Base-by-base conservation (phyloP, 2,329 filamentous ascomycete genomes). In the Aspergillus aculeatus region DNA sequence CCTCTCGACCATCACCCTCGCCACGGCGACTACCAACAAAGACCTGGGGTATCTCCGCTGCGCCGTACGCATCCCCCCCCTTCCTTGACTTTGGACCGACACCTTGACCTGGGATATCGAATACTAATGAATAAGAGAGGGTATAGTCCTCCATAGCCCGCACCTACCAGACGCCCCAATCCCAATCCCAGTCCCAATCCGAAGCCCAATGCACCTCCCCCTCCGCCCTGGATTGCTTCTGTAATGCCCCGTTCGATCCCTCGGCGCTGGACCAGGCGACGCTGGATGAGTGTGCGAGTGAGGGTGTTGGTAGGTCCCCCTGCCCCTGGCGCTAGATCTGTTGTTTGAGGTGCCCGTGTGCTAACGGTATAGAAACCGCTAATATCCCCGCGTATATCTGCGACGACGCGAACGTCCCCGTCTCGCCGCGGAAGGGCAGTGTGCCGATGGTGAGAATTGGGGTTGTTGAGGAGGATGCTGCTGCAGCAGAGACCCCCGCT, bases 221-320 rank as follows among this genome's bases (percentile, higher is more conserved):
- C 38, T 57, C 58, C 11, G 60, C 56, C 35, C 58, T 64, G 4
- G 56, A 64, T 49, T 64, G 62, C 29, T 64, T 64, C 60, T 64
- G 62, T 29, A 55, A 57, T 4, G 44, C 55, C 7, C 49, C 55
- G 11, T 52, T 49, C 6, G 47, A 53, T 14, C 50, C 56, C 1
- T 32, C 26, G n/a, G n/a, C 11, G 0, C 6, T 50, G 35, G 49
- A 32, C 12, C 44, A 44, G 16, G 50, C 44, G 1, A 56, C 53
- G 7, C 24, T 53, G 53, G 55, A 59, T 2, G 23, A 24, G 7
- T 64, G 57, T 44, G 52, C 23, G 4, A 24, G 41, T 38, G 57
- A 55, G 35, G 60, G 55, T 29, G 60, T 64, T 19, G 32, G 62
- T 64, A 62, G 14, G 62, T 57, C 16, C 23, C 44, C 19, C 11